Base-by-base conservation (phyloP, 202 grass and related monocot species). In the Carex arenaria region DNA sequence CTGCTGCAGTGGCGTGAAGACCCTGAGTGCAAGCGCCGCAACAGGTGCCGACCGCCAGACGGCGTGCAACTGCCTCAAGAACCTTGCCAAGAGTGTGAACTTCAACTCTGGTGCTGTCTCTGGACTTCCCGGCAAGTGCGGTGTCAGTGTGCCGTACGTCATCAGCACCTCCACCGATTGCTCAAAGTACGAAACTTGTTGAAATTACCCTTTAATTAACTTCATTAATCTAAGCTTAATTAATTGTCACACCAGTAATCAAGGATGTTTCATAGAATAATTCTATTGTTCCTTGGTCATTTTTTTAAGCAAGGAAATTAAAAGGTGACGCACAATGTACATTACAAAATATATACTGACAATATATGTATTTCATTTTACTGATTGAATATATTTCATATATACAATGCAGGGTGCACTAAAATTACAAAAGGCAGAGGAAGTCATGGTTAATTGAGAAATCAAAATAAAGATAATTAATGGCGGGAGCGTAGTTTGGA, bases 31-130 rank as follows among this genome's bases (percentile, higher is more conserved):
- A 2, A 45, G 64, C 22, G 32, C 40, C 0, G 18, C 61, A 3
- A 80, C 78, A 43, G 17, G n/a, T 3, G 82, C 66, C 4, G 92
- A 94, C 80, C 82, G 85, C 1, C 72, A 61, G 22, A 26, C 85
- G 7, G 85, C 87, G 0, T 94, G 92, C 85, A 52, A 12, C 73
- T 94, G 92, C 85, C 85, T 94, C 3, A 91, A 91, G 79, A 30
- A 8, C n/a, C 64, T 89, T 12, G 70, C 70, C 10, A 65, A 23
- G 22, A 9, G 2, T 64, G 61, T 15, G n/a, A 80, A n/a, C 38
- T 61, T 80, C 4, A 64, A 80, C 26, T 14, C 68, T 3, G 80
- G 86, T 9, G 57, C 34, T 71, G 83, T 79, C 53, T 72, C 83
- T 26, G 71, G 67, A 31, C 61, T 94, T 64, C 92, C 92, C 36